These are phyloP conservation scores for Dunaliella sp. DNA, from an alignment of 139 green algal species.

Conservation along the genomic window DNA sequence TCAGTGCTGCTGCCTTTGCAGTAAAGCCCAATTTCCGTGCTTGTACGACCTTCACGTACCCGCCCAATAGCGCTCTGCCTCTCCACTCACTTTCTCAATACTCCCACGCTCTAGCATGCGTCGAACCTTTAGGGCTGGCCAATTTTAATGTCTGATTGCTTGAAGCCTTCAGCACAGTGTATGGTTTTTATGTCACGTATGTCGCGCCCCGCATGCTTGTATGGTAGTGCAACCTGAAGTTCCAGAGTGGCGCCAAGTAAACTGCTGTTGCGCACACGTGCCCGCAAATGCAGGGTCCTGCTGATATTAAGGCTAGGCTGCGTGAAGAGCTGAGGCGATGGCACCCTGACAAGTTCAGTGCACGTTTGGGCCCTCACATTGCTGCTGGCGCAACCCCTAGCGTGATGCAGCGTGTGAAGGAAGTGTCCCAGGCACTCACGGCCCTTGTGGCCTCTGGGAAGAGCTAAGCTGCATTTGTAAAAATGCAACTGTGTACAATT, in stretches of 20 bases:
- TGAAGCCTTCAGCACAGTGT: not conserved
- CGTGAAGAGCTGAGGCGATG: constrained; percentile 16
- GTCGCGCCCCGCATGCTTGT: too few relatives aligned
- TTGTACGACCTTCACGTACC: too few relatives aligned
- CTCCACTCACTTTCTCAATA: too few relatives aligned
- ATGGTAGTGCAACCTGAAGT: too few relatives aligned
- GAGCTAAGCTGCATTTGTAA: not conserved
- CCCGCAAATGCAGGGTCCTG: constrained; percentile 3
- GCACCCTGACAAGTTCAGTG: constrained; percentile 16
- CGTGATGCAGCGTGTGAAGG: not conserved
- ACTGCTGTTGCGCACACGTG: not conserved
- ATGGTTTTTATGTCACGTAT: too few relatives aligned
- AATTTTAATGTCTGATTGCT: too few relatives aligned
- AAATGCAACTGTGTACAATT: not conserved
- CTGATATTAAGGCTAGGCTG: constrained; percentile 1
- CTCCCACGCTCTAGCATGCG: too few relatives aligned
- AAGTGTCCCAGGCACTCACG: constrained; percentile 14
- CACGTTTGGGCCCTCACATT: not conserved
- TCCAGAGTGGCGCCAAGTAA: too few relatives aligned
- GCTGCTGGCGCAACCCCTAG: not conserved
- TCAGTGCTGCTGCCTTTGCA: too few relatives aligned
- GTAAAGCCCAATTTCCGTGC: too few relatives aligned
- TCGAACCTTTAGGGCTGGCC: too few relatives aligned
- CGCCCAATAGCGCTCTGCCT: too few relatives aligned
- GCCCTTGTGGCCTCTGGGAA: not conserved